These are phyloP conservation scores for Gilbertella persicaria DNA, from an alignment of 371 early-diverging fungal genomes.

Conservation along the genomic window DNA sequence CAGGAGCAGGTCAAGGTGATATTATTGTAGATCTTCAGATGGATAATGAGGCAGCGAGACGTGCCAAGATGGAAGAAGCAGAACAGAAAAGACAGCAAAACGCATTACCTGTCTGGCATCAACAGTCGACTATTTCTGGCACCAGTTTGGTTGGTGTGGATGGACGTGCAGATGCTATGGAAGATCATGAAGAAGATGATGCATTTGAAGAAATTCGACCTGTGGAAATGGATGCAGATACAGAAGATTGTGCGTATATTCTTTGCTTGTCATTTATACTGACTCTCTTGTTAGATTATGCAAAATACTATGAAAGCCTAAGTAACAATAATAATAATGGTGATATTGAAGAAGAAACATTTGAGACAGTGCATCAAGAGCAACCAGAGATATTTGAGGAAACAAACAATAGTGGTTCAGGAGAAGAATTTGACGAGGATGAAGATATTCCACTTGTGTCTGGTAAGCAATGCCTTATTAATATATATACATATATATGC, in stretches of 20 bases:
- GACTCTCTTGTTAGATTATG: conserved; percentile 45
- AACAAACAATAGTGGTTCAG: conserved; percentile 23
- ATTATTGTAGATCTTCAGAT: conserved; percentile 80
- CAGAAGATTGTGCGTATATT: conserved; percentile 56
- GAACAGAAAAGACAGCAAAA: conserved; percentile 78
- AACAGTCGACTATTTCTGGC: conserved; percentile 69
- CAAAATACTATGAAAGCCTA: conserved; percentile 44
- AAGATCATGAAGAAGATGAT: conserved; percentile 43
- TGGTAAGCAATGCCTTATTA: conserved; percentile 32
- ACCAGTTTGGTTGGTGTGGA: conserved; percentile 33
- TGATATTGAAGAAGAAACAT: conserved; percentile 3
- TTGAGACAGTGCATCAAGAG: conserved; percentile 8
- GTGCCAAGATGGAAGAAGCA: conserved; percentile 68
- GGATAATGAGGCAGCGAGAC: conserved; percentile 71
- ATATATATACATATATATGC: not conserved
- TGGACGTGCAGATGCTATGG: conserved; percentile 31
- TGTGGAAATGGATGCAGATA: conserved; percentile 46
- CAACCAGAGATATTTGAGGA: conserved; percentile 27
- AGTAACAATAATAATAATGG: conserved; percentile 19
- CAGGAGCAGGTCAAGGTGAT: conserved; percentile 72
- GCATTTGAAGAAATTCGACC: conserved; percentile 36
- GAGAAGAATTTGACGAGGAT: conserved; percentile 35
- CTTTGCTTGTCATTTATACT: too few species aligned
- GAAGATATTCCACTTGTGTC: conserved; percentile 48
- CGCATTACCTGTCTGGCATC: conserved; percentile 83